Evolutionary conservation across 2,329 filamentous ascomycete genomes (phyloP), one percentile per base, ranked within the genome.

Genomic region (Magnaporthales sp.): DNA sequence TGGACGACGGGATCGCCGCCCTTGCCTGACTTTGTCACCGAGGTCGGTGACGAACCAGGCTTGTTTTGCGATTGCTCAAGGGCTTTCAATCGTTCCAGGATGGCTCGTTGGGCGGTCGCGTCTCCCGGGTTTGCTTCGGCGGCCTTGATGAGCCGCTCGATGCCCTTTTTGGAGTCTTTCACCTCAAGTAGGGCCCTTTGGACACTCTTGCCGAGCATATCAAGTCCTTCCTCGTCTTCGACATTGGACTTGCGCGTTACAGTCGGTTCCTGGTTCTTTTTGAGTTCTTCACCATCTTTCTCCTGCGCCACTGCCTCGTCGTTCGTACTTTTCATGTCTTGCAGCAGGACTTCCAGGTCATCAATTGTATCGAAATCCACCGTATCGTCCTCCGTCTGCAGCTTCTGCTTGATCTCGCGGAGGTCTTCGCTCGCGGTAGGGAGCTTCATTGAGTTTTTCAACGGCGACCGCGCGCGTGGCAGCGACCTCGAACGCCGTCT

Each of bases 291-390:
- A 65, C 19, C 68, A 71, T 51, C 72, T 71, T 72, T 72, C 24
- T 74, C 68, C 63, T 73, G 71, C 62, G 72, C 66, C 66, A 75
- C 69, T 3, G 72, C 69, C n/a, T 15, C 8, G 70, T 70, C 8
- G 71, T 71, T 11, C 71, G 69, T 5, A 73, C 69, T 67, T 76
- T 77, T 64, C 75, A 75, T 26, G n/a, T 76, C 77, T 31, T 74
- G 73, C 29, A 86, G 71, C 54, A 86, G 75, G 30, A 83, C 81
- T 67, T 83, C 83, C 31, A 87, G 76, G 68, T 87, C 83, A 63
- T 87, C 85, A n/a, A 86, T 73, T 0, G 84, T 87, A 0, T 83
- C 85, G 70, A 87, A 85, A 63, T 87, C 85, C 22, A 86, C 73
- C 0, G 84, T 87, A 1, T 83, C 85, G 70, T 87, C 85, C 22